Conservation (phyloP, 805 yeast genomes). For the Metschnikowia kunwiensis region DNA sequence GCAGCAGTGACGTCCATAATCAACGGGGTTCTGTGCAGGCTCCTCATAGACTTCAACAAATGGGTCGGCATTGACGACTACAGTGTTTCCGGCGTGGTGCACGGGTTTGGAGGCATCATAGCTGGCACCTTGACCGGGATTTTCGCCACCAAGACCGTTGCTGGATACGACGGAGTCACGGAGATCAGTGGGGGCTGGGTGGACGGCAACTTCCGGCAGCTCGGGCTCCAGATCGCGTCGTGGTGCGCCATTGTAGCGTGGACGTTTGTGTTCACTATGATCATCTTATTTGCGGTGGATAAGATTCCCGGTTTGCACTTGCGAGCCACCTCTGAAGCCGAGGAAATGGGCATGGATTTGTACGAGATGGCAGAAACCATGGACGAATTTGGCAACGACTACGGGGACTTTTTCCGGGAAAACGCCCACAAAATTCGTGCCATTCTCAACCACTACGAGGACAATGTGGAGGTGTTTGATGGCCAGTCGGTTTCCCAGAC, state of each 20-base stretch:
- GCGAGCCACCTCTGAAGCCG: slow-evolving; percentile 45
- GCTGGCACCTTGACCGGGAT: slow-evolving; percentile 44
- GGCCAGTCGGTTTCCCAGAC: slow-evolving; percentile 11
- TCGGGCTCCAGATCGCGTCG: slow-evolving; percentile 47
- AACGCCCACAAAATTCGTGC: slow-evolving; percentile 20
- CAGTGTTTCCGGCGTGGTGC: slow-evolving; percentile 43
- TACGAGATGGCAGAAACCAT: slow-evolving; percentile 49
- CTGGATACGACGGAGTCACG: slow-evolving; percentile 43
- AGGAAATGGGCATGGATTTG: slow-evolving; percentile 50
- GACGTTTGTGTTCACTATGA: slow-evolving; percentile 43
- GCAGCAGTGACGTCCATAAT: slow-evolving; percentile 42
- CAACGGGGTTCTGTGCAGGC: slow-evolving; percentile 38
- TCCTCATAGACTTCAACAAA: slow-evolving; percentile 32
- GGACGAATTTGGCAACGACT: slow-evolving; percentile 39
- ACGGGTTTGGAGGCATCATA: slow-evolving; percentile 48
- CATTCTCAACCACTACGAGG: slow-evolving; percentile 15
- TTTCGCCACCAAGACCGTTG: slow-evolving; percentile 43
- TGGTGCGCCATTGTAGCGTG: slow-evolving; percentile 42
- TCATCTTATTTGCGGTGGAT: slow-evolving; percentile 46
- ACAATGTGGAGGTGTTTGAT: slow-evolving; percentile 10
- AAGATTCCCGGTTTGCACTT: slow-evolving; percentile 49
- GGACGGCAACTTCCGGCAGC: slow-evolving; percentile 42
- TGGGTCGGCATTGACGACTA: slow-evolving; percentile 46
- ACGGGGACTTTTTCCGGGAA: slow-evolving; percentile 24
- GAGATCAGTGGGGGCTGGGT: slow-evolving; percentile 48